A percentile compares a stretch with the other conserved stretches of the same genome.
Conservation (phyloP, 2,329 filamentous ascomycete genomes). For the Grosmannia penicillata region DNA sequence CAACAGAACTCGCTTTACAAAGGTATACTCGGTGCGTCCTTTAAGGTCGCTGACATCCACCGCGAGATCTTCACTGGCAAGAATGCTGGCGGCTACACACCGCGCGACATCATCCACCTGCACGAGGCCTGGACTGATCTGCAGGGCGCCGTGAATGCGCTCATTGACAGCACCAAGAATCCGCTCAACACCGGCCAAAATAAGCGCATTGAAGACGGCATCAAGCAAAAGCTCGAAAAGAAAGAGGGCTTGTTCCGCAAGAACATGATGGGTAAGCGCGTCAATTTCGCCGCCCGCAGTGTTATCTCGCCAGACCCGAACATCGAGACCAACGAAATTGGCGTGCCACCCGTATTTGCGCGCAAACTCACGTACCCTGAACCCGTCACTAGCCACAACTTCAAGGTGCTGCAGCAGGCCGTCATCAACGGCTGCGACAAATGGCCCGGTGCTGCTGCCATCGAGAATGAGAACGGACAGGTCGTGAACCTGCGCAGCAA, state of each 20-base stretch:
- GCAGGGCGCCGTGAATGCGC: slow-evolving; percentile 81
- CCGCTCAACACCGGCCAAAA: slow-evolving; percentile 66
- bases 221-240: slow-evolving; percentile 96
- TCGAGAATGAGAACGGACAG: slow-evolving; percentile 91
- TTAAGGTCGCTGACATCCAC: slow-evolving; percentile 59
- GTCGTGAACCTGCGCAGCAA: slow-evolving; percentile 80
- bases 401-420: slow-evolving; percentile 86
- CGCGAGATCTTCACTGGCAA: slow-evolving; percentile 43
- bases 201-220: slow-evolving; percentile 73
- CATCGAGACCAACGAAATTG: slow-evolving; percentile 97
- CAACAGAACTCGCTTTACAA: slow-evolving; percentile 84
- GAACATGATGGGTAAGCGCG: slow-evolving; percentile 99
- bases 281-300: slow-evolving; percentile 93
- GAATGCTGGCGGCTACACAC: slow-evolving; percentile 16
- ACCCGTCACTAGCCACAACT: slow-evolving; percentile 94
- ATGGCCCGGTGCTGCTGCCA: slow-evolving; percentile 87
- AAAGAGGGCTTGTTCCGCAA: slow-evolving; percentile 97
- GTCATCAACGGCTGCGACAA: slow-evolving; percentile 89
- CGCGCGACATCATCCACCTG: slow-evolving; percentile 55
- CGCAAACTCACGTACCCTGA: slow-evolving; percentile 93
- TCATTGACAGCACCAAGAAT: slow-evolving; percentile 82
- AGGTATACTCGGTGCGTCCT: slow-evolving; percentile 61
- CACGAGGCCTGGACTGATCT: slow-evolving; percentile 71
- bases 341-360: slow-evolving; percentile 94
- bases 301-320: slow-evolving; percentile 98